Base-by-base conservation (phyloP, 495 filamentous ascomycete species). In the Penicillium goetzii region DNA sequence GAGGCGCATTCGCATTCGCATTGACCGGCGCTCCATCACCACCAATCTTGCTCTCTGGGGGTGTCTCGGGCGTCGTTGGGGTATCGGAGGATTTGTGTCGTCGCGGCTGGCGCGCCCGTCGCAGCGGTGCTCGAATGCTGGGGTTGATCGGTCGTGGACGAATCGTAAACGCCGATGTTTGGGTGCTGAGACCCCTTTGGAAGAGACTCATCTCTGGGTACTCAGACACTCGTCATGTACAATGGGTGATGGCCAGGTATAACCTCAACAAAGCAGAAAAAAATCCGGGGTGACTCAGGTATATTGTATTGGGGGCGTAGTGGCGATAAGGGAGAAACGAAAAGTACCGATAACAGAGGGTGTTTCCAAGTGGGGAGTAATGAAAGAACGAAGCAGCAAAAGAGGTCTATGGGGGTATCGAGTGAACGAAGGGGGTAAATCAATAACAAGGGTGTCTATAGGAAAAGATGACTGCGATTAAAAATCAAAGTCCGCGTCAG, bases 61-160 rank as follows among this genome's bases (percentile, higher is more conserved):
- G 41, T 33, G 56, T 32, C n/a, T 68, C 65, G 19, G 61, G 61
- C 33, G 51, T 63, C 14, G 56, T 61, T 2, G 68, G 58, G 32
- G 61, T 15, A 23, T 68, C 41, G 11, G 66, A 66, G 21, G 72
- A 73, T 26, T 76, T 62, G 56, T 73, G 50, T 65, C 76, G 64
- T 55, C 62, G 72, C 26, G 73, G 65, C 58, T 72, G 73, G 56
- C 67, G 76, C 40, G 53, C 53, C 60, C 53, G 68, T 45, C 43
- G 73, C 19, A 58, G 61, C 61, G 53, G 71, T 51, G 63, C 59
- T 67, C 56, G 67, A 58, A 55, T 60, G 34, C 36, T 52, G 25
- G 60, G 59, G 36, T 45, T 64, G 53, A 54, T 66, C 28, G 62
- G 36, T 41, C 68, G 62, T 23, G 72, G 62, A 52, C 72, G 71